Evolutionary conservation across 257 asterid species (phyloP), one percentile per base, ranked within the genome.

Genomic region (Solanum habrochaites): DNA sequence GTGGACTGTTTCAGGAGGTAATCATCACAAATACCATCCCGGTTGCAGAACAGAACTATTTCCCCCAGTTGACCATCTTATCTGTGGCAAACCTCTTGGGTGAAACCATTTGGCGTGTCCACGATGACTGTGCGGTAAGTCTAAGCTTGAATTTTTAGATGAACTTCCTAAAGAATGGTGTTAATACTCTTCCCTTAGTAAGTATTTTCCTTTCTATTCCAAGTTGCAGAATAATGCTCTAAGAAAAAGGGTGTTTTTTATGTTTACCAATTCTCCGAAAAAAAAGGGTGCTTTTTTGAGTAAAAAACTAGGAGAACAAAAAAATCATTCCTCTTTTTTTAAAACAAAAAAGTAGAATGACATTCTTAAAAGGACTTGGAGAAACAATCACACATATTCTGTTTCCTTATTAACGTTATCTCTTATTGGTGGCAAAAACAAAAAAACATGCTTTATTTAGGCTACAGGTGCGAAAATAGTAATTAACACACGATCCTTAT

Each of bases 51-150:
- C 90, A 92, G 86, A 95, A 95, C 93, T 95, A 96, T 85, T 96
- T 96, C 72, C 98, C 98, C 23, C 98, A 96, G 93, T 97, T 96
- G 71, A 96, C 99, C 2, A 90, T 96, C 90, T 88, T 96, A 74
- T 96, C 99, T 20, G 96, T 96, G 37, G 98, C 97, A 83, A 96
- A 96, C 92, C 99, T 95, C 52, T 87, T 96, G 83, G 99, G 94
- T 11, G 98, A 96, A 92, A 94, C 99, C 45, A 94, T 95, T 89
- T 96, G 99, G 99, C 98, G 96, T 42, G 94, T 96, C 87, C 99
- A 96, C 83, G 98, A 94, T 90, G 98, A 95, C 86, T 93, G 98
- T 85, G 92, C 97, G 21, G 99, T 96, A 89, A 95, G 99, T 95
- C 12, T 64, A 16, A 40, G 77, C 58, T 66, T 73, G 83, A 43